Base-by-base conservation (phyloP, 345 rosid species). In the Dovyalis caffra region DNA sequence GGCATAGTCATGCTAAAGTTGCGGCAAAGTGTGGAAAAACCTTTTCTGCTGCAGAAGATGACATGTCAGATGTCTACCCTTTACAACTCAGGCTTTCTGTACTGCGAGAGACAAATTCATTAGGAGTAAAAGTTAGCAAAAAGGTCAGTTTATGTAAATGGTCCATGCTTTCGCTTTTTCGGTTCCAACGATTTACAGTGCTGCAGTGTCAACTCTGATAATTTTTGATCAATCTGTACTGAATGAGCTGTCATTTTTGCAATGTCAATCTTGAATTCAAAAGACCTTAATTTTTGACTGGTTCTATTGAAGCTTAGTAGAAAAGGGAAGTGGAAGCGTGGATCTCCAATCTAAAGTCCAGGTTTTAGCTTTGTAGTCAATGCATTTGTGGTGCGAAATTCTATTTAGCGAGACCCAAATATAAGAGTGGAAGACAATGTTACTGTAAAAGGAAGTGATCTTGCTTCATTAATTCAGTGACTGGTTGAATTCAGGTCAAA, bases 1-100 rank as follows among this genome's bases (percentile, higher is more conserved):
- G 99, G 98, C 95, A 95, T 74, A 93, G 87, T 60, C 87, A 91
- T 77, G 82, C 92, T 74, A 95, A 89, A 84, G 85, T 78, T 85
- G 84, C 87, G 37, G 76, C 85, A 69, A 93, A 84, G 91, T 79
- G 83, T 65, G 83, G 89, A n/a, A 91, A 84, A 85, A 84, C 84
- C 80, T 89, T 90, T 81, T 85, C 88, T 8, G 89, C 91, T 77
- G 91, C 95, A 40, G 97, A 90, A 83, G 96, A 90, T 86, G 97
- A 93, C 82, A 87, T 90, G 87, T 88, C 90, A 16, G 98, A 93
- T 86, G 99, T 93, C 68, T 95, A 93, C 85, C 97, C 98, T 33
- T 86, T 95, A 66, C 91, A 90, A 72, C 90, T 95, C 65, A 93
- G 97, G 83, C 90, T 95, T 75, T 86, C 95, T 80, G 75, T 90